Conservation (phyloP, 768 basidiomycete species). For the Podaxis carcinomalis region DNA sequence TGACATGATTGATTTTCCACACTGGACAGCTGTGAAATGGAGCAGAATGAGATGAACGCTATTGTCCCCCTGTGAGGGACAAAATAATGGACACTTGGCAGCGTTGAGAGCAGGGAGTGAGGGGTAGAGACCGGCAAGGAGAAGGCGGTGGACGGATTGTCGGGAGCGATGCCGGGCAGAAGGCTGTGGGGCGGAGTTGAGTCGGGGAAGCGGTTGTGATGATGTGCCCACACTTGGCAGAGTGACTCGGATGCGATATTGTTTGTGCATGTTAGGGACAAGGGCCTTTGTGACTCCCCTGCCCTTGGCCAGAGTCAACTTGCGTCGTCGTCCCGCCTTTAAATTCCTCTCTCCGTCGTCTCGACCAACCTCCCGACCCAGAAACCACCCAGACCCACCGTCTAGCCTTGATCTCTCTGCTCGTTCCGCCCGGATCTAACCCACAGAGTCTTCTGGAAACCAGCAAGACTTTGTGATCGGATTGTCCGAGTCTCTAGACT, state of each 20-base stretch:
- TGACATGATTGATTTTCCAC: slow-evolving; percentile 11
- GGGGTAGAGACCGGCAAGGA: not conserved
- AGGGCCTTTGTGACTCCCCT: slow-evolving; percentile 11
- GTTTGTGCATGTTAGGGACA: slow-evolving; percentile 9
- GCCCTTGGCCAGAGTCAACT: slow-evolving; percentile 6
- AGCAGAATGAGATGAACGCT: not conserved
- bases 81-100: not conserved
- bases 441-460: slow-evolving; percentile 23
- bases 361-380: slow-evolving; percentile 5
- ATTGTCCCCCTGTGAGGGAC: not conserved
- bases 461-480: slow-evolving; percentile 36
- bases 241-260: slow-evolving; percentile 10
- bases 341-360: slow-evolving; percentile 4
- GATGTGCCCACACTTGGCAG: not conserved
- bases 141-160: not conserved
- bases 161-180: not conserved
- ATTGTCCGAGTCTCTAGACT: slow-evolving; percentile 40
- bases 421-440: slow-evolving; percentile 1
- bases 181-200: slow-evolving; percentile 20
- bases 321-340: not conserved
- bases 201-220: slow-evolving; percentile 14
- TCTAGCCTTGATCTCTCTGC: not conserved
- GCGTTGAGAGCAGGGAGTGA: not conserved
- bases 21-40: slow-evolving; percentile 1
- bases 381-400: not conserved